Conservation (phyloP, 139 green algal species). For the Protoeuglena noctilucae region DNA sequence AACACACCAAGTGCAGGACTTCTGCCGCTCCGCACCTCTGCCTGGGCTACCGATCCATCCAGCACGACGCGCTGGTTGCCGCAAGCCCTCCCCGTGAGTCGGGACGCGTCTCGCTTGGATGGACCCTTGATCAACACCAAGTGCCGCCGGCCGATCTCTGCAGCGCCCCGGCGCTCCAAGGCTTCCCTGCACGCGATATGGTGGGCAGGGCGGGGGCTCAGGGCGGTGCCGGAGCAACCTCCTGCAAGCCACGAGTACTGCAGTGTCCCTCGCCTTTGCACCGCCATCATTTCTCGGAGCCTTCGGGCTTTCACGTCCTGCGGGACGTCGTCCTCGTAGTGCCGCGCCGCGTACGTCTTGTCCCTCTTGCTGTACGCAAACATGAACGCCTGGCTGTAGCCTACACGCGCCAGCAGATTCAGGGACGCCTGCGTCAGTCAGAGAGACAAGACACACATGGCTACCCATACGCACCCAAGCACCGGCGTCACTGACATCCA, state of each 20-base stretch:
- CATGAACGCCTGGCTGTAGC: constrained; percentile 69
- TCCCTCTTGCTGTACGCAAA: constrained; percentile 69
- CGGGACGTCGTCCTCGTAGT: constrained; percentile 41
- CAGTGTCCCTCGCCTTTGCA: too few species aligned
- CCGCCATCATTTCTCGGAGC: constrained; percentile 8
- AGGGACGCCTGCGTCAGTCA: too few species aligned
- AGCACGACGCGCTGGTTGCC: constrained; percentile 51
- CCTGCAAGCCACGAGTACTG: background rate
- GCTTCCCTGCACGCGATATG: constrained; percentile 21
- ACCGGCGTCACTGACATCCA: too few species aligned
- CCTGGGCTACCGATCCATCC: background rate
- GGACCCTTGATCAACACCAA: constrained; percentile 54
- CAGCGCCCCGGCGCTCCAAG: constrained; percentile 10
- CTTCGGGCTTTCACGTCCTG: constrained; percentile 13
- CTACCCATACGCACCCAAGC: too few species aligned
- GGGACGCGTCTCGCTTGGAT: constrained; percentile 12
- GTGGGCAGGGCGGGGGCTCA: background rate
- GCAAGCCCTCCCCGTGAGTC: constrained; percentile 39
- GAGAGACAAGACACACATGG: too few species aligned
- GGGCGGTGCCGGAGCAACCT: background rate
- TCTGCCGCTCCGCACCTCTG: background rate
- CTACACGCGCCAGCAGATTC: constrained; percentile 37
- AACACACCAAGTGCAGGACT: constrained; percentile 3
- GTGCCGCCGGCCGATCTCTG: background rate
- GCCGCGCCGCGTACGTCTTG: constrained; percentile 56